Base-by-base conservation (phyloP, 805 yeast species). In the Candida awuae region DNA sequence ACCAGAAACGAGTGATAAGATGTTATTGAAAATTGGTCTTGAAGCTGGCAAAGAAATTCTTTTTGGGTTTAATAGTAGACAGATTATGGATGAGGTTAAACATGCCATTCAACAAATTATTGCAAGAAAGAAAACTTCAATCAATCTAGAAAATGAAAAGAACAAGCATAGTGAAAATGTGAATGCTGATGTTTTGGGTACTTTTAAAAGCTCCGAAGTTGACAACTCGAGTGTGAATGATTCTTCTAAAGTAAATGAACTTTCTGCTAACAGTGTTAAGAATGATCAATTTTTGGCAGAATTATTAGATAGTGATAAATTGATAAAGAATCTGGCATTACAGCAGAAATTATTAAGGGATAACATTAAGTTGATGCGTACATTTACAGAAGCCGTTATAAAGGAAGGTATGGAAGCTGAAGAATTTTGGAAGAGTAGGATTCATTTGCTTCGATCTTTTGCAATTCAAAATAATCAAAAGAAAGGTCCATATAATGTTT, bases 401-500 rank as follows among this genome's bases (percentile, higher is more conserved):
- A 72, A 77, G 42, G 71, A 73, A 38, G 82, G 84, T 14, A 62
- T 90, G 32, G 80, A 85, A 4, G 84, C 94, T 0, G 74, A 73
- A 29, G 86, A 87, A 50, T 88, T 88, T 59, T 88, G 97, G 97
- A 68, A 77, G 1, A 80, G 88, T 6, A 65, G 97, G 47, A 66
- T 87, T 9, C 84, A 85, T 50, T 68, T 82, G 19, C 61, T 92
- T 39, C 66, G 97, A 38, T 86, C 96, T 0, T 85, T 75, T 62
- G 96, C 97, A 1, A 71, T 92, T 46, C 75, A 90, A 8, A 73
- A 76, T 14, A 74, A 86, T 16, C 98, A 92, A 55, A 83, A 84
- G 47, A 69, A 81, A 35, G 98, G 98, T 0, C 92, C 95, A 0
- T 92, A 88, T 57, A 92, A 92, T 54, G 97, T 92, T 0, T 64